A percentile compares a stretch with the other conserved stretches of the same genome.
These are phyloP conservation scores for Kodamaea kakaduensis DNA, from an alignment of 805 yeast genomes.

Conservation along the genomic window DNA sequence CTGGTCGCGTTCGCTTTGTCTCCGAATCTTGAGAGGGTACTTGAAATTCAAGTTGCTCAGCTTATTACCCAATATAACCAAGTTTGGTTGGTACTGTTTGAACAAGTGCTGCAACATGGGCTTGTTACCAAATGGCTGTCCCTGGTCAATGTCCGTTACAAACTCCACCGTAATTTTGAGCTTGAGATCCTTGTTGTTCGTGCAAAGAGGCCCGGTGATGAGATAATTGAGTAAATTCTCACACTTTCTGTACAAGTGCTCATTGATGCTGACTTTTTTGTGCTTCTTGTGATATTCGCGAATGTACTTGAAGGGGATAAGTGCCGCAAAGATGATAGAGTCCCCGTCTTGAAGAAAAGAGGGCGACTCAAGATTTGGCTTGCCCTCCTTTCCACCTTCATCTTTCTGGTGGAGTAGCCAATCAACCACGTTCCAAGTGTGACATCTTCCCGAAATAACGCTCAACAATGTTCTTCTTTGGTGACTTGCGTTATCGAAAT, in stretches of 20 bases:
- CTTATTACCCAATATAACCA: slow-evolving; percentile 35
- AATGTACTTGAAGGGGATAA: slow-evolving; percentile 26
- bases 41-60: slow-evolving; percentile 40
- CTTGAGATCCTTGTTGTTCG: slow-evolving; percentile 15
- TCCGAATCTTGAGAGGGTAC: slow-evolving; percentile 31
- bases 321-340: slow-evolving; percentile 32
- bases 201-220: slow-evolving; percentile 14
- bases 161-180: slow-evolving; percentile 40
- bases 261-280: slow-evolving; percentile 11
- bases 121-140: slow-evolving; percentile 24
- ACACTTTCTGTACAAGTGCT: slow-evolving; percentile 19
- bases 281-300: slow-evolving; percentile 14
- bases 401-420: slow-evolving; percentile 27
- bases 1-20: slow-evolving; percentile 18
- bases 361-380: background rate
- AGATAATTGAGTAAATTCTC: slow-evolving; percentile 20
- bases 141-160: slow-evolving; percentile 21
- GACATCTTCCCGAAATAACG: slow-evolving; percentile 37
- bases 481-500: slow-evolving; percentile 17
- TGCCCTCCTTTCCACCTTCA: background rate
- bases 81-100: slow-evolving; percentile 39
- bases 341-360: slow-evolving; percentile 36
- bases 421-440: slow-evolving; percentile 42
- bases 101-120: slow-evolving; percentile 34
- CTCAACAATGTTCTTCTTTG: slow-evolving; percentile 33